Evolutionary conservation across 129 eudicot species (phyloP).

Genomic region (Flaveria trinervia): DNA sequence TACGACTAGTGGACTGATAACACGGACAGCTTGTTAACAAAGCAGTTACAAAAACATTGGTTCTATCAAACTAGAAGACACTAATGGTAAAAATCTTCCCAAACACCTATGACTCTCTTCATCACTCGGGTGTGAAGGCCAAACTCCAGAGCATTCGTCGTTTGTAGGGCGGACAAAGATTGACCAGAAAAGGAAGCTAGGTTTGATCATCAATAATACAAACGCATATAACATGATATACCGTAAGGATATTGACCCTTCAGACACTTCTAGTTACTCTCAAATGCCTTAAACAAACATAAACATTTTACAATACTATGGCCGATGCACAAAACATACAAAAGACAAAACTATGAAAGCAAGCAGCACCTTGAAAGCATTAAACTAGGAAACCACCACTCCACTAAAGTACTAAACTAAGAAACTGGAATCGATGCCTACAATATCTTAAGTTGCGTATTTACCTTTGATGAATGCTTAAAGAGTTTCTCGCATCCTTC

Average conservation of each 20-base stretch:
- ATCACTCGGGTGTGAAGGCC: not conserved
- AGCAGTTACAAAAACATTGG: too few relatives aligned
- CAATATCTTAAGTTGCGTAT: conserved; percentile 31
- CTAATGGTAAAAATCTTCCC: too few relatives aligned
- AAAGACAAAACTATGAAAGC: conserved; percentile 11
- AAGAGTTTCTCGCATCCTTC: conserved; percentile 37
- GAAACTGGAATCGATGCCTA: conserved; percentile 19
- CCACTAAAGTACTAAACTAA: conserved; percentile 36
- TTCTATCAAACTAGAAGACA: too few relatives aligned
- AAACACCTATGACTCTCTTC: too few relatives aligned
- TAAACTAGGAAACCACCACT: conserved; percentile 27
- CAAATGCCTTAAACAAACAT: conserved; percentile 22
- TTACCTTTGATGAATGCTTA: conserved; percentile 28
- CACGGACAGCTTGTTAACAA: too few relatives aligned
- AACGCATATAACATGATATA: too few relatives aligned
- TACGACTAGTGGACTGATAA: too few relatives aligned
- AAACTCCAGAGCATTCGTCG: not conserved
- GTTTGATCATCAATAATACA: not conserved
- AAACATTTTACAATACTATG: conserved; percentile 30
- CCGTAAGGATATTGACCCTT: not conserved
- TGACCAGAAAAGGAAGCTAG: not conserved
- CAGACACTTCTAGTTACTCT: conserved; percentile 3
- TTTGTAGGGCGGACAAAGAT: not conserved
- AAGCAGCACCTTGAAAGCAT: conserved; percentile 28
- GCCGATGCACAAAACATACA: conserved; percentile 19